A percentile compares a stretch with the other conserved stretches of the same genome.
Conservation (phyloP, 495 filamentous ascomycete species). For the Mytilinidion resinicola region DNA sequence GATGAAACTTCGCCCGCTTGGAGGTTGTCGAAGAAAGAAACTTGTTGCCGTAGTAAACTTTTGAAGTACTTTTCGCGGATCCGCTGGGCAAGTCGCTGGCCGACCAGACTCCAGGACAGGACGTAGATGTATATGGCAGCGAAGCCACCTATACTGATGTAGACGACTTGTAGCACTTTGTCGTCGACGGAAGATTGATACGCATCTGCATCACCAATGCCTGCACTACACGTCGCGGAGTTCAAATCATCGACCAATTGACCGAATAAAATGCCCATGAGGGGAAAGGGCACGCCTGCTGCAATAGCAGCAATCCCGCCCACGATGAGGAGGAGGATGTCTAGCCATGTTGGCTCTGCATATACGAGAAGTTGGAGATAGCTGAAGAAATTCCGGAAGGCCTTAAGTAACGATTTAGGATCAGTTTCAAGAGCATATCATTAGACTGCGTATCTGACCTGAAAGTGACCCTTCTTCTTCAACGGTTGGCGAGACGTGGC, state of each 20-base stretch:
- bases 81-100: conserved; percentile 55
- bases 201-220: conserved; percentile 23
- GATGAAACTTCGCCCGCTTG: conserved; percentile 57
- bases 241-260: conserved; percentile 63
- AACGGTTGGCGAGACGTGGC: too few relatives aligned
- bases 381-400: conserved; percentile 25
- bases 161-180: conserved; percentile 57
- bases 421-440: too few relatives aligned
- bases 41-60: conserved; percentile 53
- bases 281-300: conserved; percentile 61
- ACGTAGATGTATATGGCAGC: conserved; percentile 51
- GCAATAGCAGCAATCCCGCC: conserved; percentile 52
- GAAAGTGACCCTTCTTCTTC: too few relatives aligned
- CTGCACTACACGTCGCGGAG: conserved; percentile 44
- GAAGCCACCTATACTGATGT: conserved; percentile 57
- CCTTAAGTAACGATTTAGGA: too few relatives aligned
- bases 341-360: conserved; percentile 37
- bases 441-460: too few relatives aligned
- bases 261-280: conserved; percentile 63
- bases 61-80: conserved; percentile 44
- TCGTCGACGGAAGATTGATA: conserved; percentile 45
- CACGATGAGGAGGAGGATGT: conserved; percentile 45
- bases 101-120: conserved; percentile 54
- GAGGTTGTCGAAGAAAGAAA: conserved; percentile 54
- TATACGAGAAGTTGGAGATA: conserved; percentile 41